These are phyloP conservation scores for Polytrichum commune DNA, from an alignment of 225 moss, liverwort and hornwort species.

Conservation along the genomic window DNA sequence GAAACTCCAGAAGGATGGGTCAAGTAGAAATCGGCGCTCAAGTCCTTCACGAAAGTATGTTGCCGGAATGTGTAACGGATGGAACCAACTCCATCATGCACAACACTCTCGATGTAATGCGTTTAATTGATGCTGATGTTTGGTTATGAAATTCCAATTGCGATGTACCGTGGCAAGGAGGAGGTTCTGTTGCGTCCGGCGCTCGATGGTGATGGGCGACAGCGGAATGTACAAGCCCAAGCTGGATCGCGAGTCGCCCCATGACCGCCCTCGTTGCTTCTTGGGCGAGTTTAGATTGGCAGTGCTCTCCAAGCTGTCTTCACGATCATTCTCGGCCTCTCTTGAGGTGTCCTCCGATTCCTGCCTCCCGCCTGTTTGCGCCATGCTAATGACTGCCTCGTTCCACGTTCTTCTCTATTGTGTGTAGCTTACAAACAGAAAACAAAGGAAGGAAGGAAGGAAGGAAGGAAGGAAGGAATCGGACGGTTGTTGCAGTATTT, in stretches of 20 bases:
- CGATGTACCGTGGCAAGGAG: constrained; percentile 2
- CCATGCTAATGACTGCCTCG: too few relatives aligned
- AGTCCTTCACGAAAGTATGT: too few relatives aligned
- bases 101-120: background rate
- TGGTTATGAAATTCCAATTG: background rate
- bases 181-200: constrained; percentile 5
- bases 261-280: background rate
- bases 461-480: too few relatives aligned
- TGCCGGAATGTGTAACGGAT: too few relatives aligned
- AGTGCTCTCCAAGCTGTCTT: background rate
- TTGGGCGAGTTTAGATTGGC: background rate
- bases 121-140: background rate
- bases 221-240: constrained; percentile 9
- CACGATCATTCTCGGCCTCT: background rate
- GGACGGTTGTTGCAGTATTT: too few relatives aligned
- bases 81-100: background rate
- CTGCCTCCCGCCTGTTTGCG: background rate
- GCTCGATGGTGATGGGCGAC: constrained; percentile 6
- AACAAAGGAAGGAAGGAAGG: too few relatives aligned
- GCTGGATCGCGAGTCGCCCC: constrained; percentile 6
- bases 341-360: constrained; percentile 2
- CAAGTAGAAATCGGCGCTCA: background rate
- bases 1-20: background rate
- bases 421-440: too few relatives aligned
- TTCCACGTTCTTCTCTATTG: too few relatives aligned